Evolutionary conservation across 148 eudicot species (phyloP).

Genomic region (Chenopodium album): DNA sequence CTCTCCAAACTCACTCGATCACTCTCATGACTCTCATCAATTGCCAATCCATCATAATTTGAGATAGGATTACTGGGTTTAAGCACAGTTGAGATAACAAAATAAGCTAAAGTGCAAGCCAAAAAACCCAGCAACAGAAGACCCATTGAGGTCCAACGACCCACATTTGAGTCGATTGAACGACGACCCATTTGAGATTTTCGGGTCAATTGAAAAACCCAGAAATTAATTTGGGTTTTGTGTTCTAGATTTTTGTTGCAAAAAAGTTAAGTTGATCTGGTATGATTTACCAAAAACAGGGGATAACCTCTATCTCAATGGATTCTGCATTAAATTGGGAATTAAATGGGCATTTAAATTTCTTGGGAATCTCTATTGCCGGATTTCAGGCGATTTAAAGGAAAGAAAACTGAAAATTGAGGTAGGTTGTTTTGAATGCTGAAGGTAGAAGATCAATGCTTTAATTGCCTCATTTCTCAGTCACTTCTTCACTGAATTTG

Average conservation of each 20-base stretch:
- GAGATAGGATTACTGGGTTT: constrained; percentile 33
- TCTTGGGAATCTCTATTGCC: background rate
- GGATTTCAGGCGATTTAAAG: background rate
- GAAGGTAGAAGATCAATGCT: constrained; percentile 1
- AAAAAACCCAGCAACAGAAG: constrained; percentile 54
- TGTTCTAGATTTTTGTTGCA: background rate
- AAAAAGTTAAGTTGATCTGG: background rate
- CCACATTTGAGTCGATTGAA: constrained; percentile 48
- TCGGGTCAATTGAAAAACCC: constrained; percentile 28
- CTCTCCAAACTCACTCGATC: constrained; percentile 17
- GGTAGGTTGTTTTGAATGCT: no score
- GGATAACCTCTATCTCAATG: background rate
- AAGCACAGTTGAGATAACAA: constrained; percentile 43
- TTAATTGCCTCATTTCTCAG: background rate
- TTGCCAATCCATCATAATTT: background rate
- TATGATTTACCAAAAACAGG: background rate
- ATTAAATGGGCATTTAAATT: background rate
- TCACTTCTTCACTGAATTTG: no score
- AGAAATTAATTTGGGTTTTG: constrained; percentile 5
- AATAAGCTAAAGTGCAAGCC: constrained; percentile 53
- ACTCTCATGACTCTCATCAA: constrained; percentile 1
- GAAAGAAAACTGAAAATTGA: background rate
- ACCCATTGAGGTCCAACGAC: constrained; percentile 46
- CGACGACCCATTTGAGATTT: constrained; percentile 76
- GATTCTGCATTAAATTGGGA: background rate